Evolutionary conservation across 768 basidiomycete species (phyloP), one percentile per base, ranked within the genome.

Genomic region (Leccinum aurantiacum): DNA sequence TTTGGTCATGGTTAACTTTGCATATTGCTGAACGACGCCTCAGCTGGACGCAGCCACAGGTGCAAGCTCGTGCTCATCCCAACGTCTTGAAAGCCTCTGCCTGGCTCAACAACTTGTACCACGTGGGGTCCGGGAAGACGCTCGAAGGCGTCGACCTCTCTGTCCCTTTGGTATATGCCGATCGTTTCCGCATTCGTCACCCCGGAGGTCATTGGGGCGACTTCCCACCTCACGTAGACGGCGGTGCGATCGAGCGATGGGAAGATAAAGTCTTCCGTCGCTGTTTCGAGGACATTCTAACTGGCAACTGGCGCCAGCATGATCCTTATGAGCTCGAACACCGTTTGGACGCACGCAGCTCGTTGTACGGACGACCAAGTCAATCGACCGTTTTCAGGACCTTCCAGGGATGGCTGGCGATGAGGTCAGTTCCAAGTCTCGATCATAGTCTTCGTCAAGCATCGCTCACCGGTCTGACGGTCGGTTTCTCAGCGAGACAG

Each of bases 351-450:
- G 90, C 88, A 1, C 74, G 81, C 37, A 84, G 76, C 52, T 88
- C 88, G 19, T 65, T 91, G 58, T 90, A 90, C 71, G 79, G 84
- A 44, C 77, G 80, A 15, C 78, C 80, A 6, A 79, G 76, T 58
- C 84, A 83, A 71, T 78, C 81, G 24, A 82, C 71, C 58, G 77
- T 84, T 7, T 84, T 85, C 67, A 76, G 83, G 54, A 84, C 86
- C 3, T 91, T 87, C 76, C 90, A 91, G 65, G 89, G 89, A n/a
- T 91, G 89, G 90, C 70, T 89, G 14, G 80, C 88, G 2, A 77
- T 88, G 78, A 86, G 84, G 85, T 88, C 49, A 4, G 67, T 58
- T 56, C 4, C n/a, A 44, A 59, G 17, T 55, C 61, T 15, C 59
- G 15, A 14, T 27, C 29, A n/a, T 38, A 24, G 44, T 19, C 44